Conservation (phyloP, 805 yeast genomes). For the Starmera caribaea region DNA sequence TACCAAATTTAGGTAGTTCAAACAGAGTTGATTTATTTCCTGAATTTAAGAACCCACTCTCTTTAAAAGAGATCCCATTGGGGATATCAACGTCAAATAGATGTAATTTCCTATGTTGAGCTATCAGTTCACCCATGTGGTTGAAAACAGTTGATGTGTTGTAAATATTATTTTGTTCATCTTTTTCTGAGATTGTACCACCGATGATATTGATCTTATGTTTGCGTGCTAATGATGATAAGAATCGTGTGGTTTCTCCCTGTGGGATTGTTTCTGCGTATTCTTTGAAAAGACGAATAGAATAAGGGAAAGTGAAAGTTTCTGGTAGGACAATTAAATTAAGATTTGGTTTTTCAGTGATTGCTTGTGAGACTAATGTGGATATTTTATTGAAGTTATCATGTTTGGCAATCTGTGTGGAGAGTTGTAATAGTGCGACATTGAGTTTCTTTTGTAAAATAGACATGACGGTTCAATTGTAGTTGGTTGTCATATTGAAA, state of each 20-base stretch:
- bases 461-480: neutral
- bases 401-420: conserved; percentile 57
- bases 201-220: conserved; percentile 64
- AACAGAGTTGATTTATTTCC: conserved; percentile 75
- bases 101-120: conserved; percentile 80
- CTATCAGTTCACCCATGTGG: conserved; percentile 65
- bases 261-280: conserved; percentile 76
- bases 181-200: conserved; percentile 85
- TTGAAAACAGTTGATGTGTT: conserved; percentile 70
- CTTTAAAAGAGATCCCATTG: conserved; percentile 81
- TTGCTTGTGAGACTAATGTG: conserved; percentile 49
- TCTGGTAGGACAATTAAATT: conserved; percentile 86
- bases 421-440: conserved; percentile 78
- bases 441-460: conserved; percentile 43
- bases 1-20: conserved; percentile 52
- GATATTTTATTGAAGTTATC: conserved; percentile 63
- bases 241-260: conserved; percentile 54
- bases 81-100: conserved; percentile 88
- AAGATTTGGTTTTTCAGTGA: conserved; percentile 42
- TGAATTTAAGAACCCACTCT: conserved; percentile 59
- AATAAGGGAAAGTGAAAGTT: conserved; percentile 91
- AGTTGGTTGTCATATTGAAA: too few species aligned
- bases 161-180: conserved; percentile 41
- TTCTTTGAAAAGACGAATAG: conserved; percentile 73
- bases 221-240: conserved; percentile 58